Evolutionary conservation across 345 rosid genomes (phyloP).

Genomic region (Erysimum cheiranthoides): DNA sequence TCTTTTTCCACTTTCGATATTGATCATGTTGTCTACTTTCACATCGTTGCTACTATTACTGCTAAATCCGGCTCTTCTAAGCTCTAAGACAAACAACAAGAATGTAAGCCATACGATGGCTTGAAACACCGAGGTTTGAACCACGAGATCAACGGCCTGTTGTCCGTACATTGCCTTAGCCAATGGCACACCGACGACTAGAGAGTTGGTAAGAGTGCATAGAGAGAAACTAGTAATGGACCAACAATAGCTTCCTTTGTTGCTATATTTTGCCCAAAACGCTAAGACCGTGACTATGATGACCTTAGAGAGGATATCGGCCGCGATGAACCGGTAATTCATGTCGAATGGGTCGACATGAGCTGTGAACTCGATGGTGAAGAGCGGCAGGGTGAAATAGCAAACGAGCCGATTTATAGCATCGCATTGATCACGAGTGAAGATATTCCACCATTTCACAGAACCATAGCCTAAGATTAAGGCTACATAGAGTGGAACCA

Average conservation of each 20-base stretch:
- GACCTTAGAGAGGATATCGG: constrained; percentile 71
- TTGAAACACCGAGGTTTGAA: constrained; percentile 72
- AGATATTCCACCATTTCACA: constrained; percentile 84
- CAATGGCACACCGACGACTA: constrained; percentile 79
- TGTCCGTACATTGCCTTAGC: constrained; percentile 78
- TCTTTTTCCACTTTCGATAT: constrained; percentile 22
- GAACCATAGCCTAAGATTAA: constrained; percentile 83
- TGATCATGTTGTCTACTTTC: constrained; percentile 30
- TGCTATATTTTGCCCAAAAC: constrained; percentile 67
- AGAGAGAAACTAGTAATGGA: constrained; percentile 82
- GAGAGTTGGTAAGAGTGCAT: constrained; percentile 67
- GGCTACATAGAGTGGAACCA: constrained; percentile 84
- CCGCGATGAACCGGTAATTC: constrained; percentile 69
- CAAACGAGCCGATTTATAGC: constrained; percentile 81
- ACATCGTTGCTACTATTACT: constrained; percentile 8
- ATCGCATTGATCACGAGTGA: constrained; percentile 74
- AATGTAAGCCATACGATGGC: constrained; percentile 76
- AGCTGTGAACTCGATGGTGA: constrained; percentile 72
- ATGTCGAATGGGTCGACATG: constrained; percentile 76
- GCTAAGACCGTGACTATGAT: constrained; percentile 60
- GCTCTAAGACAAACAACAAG: constrained; percentile 74
- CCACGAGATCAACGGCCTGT: constrained; percentile 73
- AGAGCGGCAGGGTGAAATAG: constrained; percentile 84
- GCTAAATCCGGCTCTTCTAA: constrained; percentile 47
- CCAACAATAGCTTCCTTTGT: constrained; percentile 76